These are phyloP conservation scores for Scheffersomyces amazonensis DNA, from an alignment of 805 yeast genomes.

Conservation along the genomic window DNA sequence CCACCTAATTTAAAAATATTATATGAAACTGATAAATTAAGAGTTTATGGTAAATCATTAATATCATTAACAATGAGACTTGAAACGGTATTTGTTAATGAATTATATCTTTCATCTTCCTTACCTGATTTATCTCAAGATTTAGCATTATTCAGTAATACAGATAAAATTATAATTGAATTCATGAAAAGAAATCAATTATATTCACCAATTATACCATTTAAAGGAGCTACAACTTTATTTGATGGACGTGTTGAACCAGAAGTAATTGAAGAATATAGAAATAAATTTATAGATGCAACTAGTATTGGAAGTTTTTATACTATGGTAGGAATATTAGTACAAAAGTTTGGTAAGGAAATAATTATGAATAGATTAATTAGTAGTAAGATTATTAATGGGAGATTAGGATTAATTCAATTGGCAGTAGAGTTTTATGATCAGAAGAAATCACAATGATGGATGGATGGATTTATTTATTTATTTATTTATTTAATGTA, in stretches of 20 bases:
- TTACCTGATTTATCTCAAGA: conserved; percentile 23
- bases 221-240: conserved; percentile 22
- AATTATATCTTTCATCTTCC: conserved; percentile 26
- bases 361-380: conserved; percentile 17
- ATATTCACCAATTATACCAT: conserved; percentile 27
- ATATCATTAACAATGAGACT: conserved; percentile 20
- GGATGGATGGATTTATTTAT: too few relatives aligned
- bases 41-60: conserved; percentile 23
- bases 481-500: too few relatives aligned
- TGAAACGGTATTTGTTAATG: conserved; percentile 25
- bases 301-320: conserved; percentile 35
- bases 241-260: conserved; percentile 7
- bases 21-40: conserved; percentile 16
- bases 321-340: conserved; percentile 34
- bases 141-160: conserved; percentile 17
- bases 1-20: neutral
- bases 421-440: neutral
- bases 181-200: conserved; percentile 32
- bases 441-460: too few relatives aligned
- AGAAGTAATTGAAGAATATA: conserved; percentile 3
- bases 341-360: conserved; percentile 23
- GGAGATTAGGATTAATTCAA: conserved; percentile 26
- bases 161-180: conserved; percentile 15
- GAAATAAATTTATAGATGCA: conserved; percentile 13
- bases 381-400: conserved; percentile 22